phyloP scores from a whole-genome alignment of 176 grass and related monocot species.

The Oryza punctata region DNA sequence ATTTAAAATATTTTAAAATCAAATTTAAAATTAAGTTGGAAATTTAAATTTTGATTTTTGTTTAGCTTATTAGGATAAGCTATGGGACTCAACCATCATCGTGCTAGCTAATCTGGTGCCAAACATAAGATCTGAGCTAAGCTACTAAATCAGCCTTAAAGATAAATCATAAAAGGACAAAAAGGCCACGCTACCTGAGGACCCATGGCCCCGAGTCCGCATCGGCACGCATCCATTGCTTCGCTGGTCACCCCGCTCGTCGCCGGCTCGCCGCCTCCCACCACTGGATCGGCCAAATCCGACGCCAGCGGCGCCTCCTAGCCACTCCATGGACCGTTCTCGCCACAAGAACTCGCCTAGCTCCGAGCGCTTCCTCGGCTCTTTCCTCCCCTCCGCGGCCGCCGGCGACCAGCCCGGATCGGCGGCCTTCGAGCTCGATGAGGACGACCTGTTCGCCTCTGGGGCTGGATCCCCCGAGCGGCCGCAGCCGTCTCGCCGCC shows the following conservation, averaged over 20 bases:
- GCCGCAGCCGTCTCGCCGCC: slow-evolving; percentile 29
- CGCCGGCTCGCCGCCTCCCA: slow-evolving; percentile 47
- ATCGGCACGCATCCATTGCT: slow-evolving; percentile 33
- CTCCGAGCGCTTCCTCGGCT: slow-evolving; percentile 59
- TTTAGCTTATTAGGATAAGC: too few relatives aligned
- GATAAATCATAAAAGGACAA: background rate
- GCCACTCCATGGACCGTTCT: slow-evolving; percentile 53
- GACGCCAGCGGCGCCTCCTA: background rate
- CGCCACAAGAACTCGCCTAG: slow-evolving; percentile 45
- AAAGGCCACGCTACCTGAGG: background rate
- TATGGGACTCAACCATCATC: too few relatives aligned
- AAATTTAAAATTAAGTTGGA: too few relatives aligned
- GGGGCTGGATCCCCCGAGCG: slow-evolving; percentile 48
- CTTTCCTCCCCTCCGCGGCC: slow-evolving; percentile 41
- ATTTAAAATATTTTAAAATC: too few relatives aligned
- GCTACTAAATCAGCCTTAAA: too few relatives aligned
- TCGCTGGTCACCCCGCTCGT: slow-evolving; percentile 9
- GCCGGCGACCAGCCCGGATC: slow-evolving; percentile 35
- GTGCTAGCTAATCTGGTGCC: too few relatives aligned
- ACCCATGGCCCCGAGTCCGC: slow-evolving; percentile 31
- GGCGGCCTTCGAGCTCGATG: slow-evolving; percentile 70
- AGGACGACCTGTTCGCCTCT: slow-evolving; percentile 65
- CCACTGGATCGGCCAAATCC: slow-evolving; percentile 25
- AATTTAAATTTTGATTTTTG: too few relatives aligned
- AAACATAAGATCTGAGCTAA: too few relatives aligned